phyloP scores from a whole-genome alignment of 2,329 filamentous ascomycete species.

The Fusarium acutatum region DNA sequence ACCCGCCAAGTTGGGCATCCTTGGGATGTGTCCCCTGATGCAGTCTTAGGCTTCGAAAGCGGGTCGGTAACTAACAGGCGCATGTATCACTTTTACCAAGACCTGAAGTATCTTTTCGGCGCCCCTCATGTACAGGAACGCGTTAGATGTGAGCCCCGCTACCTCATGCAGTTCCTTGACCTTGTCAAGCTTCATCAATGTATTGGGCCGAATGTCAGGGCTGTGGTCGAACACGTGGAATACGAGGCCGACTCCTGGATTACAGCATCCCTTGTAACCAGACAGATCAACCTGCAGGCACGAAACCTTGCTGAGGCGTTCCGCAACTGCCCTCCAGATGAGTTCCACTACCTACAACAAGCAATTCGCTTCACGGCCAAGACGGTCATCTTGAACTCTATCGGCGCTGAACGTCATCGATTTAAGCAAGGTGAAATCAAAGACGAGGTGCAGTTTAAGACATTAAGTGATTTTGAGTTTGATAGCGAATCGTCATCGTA shows the following conservation, averaged over 20 bases:
- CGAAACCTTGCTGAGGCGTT: slow-evolving; percentile 90
- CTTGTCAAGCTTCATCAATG: slow-evolving; percentile 96
- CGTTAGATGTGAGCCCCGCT: slow-evolving; percentile 83
- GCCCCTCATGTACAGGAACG: slow-evolving; percentile 88
- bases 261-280: slow-evolving; percentile 89
- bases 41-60: slow-evolving; percentile 90
- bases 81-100: slow-evolving; percentile 97
- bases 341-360: slow-evolving; percentile 70
- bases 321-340: slow-evolving; percentile 70
- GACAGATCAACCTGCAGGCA: slow-evolving; percentile 93
- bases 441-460: slow-evolving; percentile 84
- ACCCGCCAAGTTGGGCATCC: slow-evolving; percentile 95
- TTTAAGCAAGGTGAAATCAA: slow-evolving; percentile 91
- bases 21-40: slow-evolving; percentile 84
- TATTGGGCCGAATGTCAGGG: slow-evolving; percentile 91
- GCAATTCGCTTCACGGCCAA: slow-evolving; percentile 81
- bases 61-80: slow-evolving; percentile 94
- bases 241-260: slow-evolving; percentile 99
- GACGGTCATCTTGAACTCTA: slow-evolving; percentile 85
- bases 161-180: slow-evolving; percentile 93
- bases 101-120: slow-evolving; percentile 89
- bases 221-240: slow-evolving; percentile 94
- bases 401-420: slow-evolving; percentile 85
- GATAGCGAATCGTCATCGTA: slow-evolving; percentile 66
- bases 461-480: slow-evolving; percentile 80